phyloP scores from a whole-genome alignment of 495 filamentous ascomycete genomes.

The Neurospora sp. region DNA sequence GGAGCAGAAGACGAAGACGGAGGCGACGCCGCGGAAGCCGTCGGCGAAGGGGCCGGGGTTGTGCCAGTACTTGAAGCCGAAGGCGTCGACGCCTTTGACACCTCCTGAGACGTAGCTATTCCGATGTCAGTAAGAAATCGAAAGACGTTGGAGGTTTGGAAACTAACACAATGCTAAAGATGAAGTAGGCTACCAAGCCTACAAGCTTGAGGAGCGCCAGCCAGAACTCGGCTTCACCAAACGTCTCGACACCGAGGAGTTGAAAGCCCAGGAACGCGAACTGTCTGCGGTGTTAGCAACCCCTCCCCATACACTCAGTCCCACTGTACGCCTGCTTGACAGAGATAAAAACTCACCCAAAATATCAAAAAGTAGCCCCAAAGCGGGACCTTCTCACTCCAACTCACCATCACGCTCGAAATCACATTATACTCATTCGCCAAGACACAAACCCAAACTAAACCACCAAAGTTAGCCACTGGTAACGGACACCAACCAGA shows the following conservation, averaged over 20 bases:
- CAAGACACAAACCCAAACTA: conserved; percentile 47
- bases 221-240: conserved; percentile 57
- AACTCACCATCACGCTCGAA: conserved; percentile 50
- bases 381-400: conserved; percentile 40
- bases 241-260: conserved; percentile 38
- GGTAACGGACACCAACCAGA: background rate
- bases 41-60: conserved; percentile 57
- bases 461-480: background rate
- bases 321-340: background rate
- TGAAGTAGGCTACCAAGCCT: conserved; percentile 56
- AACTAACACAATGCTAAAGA: conserved; percentile 51
- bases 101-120: conserved; percentile 39
- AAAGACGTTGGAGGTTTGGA: background rate
- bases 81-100: conserved; percentile 31
- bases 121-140: background rate
- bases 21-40: conserved; percentile 52
- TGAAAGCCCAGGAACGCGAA: conserved; percentile 35
- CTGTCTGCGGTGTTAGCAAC: conserved; percentile 16
- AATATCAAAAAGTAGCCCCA: conserved; percentile 56
- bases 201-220: conserved; percentile 56
- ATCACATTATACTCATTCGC: conserved; percentile 50
- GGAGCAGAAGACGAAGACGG: conserved; percentile 52
- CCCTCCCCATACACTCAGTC: background rate
- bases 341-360: conserved; percentile 40
- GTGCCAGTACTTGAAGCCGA: conserved; percentile 59